Conservation (phyloP, 805 yeast species). For the Saturnispora gosingensis region DNA sequence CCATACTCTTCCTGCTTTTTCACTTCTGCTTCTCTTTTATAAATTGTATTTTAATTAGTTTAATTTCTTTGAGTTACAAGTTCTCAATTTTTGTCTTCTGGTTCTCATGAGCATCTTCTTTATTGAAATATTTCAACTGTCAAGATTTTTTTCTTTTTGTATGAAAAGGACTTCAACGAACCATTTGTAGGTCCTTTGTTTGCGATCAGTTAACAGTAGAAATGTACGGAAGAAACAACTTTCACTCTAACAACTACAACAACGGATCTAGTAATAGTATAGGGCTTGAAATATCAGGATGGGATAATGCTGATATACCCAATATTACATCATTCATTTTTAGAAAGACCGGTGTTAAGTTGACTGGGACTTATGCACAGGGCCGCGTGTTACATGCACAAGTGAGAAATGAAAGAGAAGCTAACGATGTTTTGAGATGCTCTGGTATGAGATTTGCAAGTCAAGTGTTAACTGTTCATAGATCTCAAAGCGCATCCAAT, state of each 20-base stretch:
- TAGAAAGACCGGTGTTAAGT: constrained; percentile 51
- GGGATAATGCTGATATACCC: constrained; percentile 70
- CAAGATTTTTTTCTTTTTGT: not conserved
- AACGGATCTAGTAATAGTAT: constrained; percentile 13
- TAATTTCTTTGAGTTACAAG: not conserved
- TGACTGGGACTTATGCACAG: constrained; percentile 45
- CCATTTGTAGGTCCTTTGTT: not conserved
- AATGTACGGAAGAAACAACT: constrained; percentile 8
- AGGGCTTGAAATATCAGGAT: constrained; percentile 58
- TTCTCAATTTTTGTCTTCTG: not conserved
- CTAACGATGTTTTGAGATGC: constrained; percentile 49
- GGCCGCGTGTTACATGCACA: constrained; percentile 47
- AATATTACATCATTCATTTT: constrained; percentile 63
- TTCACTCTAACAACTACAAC: not conserved
- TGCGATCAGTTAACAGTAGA: not conserved
- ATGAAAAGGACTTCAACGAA: not conserved
- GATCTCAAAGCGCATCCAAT: constrained; percentile 24
- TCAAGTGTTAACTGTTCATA: constrained; percentile 43
- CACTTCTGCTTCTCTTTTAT: not conserved
- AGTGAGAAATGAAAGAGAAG: constrained; percentile 47
- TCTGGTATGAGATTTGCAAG: constrained; percentile 82
- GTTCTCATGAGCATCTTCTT: not conserved
- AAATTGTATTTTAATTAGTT: not conserved
- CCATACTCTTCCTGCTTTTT: not conserved
- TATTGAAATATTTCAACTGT: not conserved